Evolutionary conservation across 768 basidiomycete species (phyloP), one percentile per base, ranked within the genome.

Genomic region (Leccinum variicolor): DNA sequence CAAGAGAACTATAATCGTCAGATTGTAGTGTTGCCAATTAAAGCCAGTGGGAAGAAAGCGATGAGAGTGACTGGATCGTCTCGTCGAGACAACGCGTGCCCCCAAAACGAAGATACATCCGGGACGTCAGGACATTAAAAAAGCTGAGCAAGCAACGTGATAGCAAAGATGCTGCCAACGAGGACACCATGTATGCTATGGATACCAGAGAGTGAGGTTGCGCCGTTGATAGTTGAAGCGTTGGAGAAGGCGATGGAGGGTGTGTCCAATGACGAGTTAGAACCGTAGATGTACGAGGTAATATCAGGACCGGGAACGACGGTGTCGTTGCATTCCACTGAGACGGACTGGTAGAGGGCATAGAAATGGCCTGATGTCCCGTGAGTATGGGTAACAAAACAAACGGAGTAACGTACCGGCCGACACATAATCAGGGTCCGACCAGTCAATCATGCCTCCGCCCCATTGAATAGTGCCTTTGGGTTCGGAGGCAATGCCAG

Each of bases 381-480:
- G 23, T 64, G 9, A 62, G 51, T 21, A 15, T 23, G 6, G 10
- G 26, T 34, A 14, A 34, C 29, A n/a, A 10, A 33, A 43, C 1
- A 19, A 5, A 25, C 0, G 4, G 56, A 33, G 6, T 4, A 13
- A 68, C 73, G 52, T 70, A 77, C 84, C 87, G 19, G 89, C 85
- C 14, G 86, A 69, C 52, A 73, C 56, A 71, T 92, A 94, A 71
- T 94, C 92, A 31, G 89, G 83, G 69, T 93, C 84, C 19, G 76
- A 64, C 87, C 88, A 94, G 76, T 92, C 75, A 73, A 92, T 90
- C 83, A 90, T 79, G 73, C 85, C 92, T 60, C 89, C 90, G 15
- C 85, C 80, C 92, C 92, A 95, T 55, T 81, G 64, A 33, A 95
- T 73, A 8, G 89, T 92, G 25, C 92, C 92, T 50, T 75, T 72